Evolutionary conservation across 371 early-diverging fungal species (phyloP).

Genomic region (Rhizomucor pusillus): DNA sequence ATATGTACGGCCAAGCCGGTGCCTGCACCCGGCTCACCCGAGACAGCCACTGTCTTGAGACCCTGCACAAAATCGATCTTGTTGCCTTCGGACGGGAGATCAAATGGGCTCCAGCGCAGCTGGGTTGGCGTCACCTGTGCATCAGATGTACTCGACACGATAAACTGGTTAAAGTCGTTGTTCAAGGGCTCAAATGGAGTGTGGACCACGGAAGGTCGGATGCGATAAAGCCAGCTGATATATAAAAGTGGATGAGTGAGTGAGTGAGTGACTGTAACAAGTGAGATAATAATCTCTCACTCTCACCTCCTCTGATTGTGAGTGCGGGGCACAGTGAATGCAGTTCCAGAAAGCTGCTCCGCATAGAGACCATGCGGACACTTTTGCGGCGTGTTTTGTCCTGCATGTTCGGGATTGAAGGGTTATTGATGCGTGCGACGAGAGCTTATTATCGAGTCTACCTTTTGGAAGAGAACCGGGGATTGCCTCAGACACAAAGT

Average conservation of each 20-base stretch:
- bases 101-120: conserved; percentile 93
- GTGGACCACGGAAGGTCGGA: conserved; percentile 91
- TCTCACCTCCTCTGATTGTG: conserved; percentile 80
- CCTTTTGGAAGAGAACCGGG: conserved; percentile 85
- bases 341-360: conserved; percentile 94
- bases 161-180: conserved; percentile 17
- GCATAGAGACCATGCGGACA: conserved; percentile 92
- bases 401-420: conserved; percentile 19
- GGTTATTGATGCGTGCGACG: too few relatives aligned
- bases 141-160: conserved; percentile 53
- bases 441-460: conserved; percentile 24
- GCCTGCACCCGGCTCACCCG: conserved; percentile 80
- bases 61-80: conserved; percentile 82
- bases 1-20: conserved; percentile 86
- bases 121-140: conserved; percentile 79
- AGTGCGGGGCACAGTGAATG: conserved; percentile 88
- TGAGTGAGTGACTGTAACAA: not conserved
- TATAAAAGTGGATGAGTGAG: not conserved
- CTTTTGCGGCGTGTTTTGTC: conserved; percentile 90
- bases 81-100: conserved; percentile 51
- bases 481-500: conserved; percentile 85
- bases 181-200: conserved; percentile 60
- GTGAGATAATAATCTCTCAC: not conserved
- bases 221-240: conserved; percentile 89
- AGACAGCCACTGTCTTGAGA: conserved; percentile 82